phyloP scores from a whole-genome alignment of 805 yeast species.

The Schwanniomyces pseudopolymorphus region DNA sequence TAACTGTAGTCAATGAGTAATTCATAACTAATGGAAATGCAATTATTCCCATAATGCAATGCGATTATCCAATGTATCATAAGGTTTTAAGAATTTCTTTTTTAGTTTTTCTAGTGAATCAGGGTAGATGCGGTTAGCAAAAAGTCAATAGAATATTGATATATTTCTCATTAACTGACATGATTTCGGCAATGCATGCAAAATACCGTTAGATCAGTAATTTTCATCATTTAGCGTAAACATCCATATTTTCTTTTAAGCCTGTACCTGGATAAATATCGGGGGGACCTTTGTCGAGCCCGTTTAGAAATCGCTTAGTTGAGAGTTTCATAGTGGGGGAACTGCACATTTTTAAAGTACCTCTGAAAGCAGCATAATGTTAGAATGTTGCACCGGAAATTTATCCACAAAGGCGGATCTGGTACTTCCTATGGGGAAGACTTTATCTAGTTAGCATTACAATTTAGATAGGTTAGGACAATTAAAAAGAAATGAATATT shows the following conservation, averaged over 20 bases:
- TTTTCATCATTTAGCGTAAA: neutral
- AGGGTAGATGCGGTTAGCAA: too few species aligned
- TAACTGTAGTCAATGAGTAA: neutral
- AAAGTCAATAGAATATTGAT: too few species aligned
- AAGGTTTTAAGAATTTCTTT: too few species aligned
- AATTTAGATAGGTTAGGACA: too few species aligned
- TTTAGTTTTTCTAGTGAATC: too few species aligned
- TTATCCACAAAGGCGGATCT: too few species aligned
- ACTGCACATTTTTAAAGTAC: neutral
- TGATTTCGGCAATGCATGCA: neutral
- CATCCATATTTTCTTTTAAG: neutral
- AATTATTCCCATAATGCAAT: neutral
- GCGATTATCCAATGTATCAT: neutral
- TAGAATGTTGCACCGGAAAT: neutral
- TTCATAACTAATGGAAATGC: neutral
- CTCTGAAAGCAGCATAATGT: too few species aligned
- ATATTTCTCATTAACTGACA: too few species aligned
- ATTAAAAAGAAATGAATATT: too few species aligned
- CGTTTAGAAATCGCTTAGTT: neutral
- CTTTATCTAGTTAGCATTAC: too few species aligned
- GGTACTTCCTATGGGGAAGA: too few species aligned
- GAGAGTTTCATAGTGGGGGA: neutral
- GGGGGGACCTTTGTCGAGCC: neutral
- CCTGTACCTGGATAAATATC: neutral
- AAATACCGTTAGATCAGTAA: neutral